Evolutionary conservation across 2,329 filamentous ascomycete species (phyloP).

Genomic region (Trichoderma sp.): DNA sequence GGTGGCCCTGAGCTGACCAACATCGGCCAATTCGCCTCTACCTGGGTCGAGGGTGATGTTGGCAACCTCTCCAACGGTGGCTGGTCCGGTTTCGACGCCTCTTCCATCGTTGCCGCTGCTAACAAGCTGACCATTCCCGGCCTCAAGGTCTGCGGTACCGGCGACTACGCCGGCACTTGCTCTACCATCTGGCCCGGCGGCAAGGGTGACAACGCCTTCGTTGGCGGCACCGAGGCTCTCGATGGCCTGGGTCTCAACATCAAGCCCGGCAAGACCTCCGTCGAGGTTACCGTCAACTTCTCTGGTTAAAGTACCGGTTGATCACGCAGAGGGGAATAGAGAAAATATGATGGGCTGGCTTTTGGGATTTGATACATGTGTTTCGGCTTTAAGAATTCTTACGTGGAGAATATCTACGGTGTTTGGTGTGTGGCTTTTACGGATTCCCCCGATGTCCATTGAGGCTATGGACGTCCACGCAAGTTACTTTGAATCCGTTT

Average conservation of each 20-base stretch:
- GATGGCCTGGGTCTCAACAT: conserved; percentile 45
- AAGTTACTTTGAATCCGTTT: conserved; percentile 16
- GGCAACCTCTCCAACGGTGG: conserved; percentile 44
- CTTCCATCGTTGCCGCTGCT: conserved; percentile 45
- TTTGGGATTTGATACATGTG: conserved; percentile 8
- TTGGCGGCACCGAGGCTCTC: conserved; percentile 35
- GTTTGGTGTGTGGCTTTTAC: conserved; percentile 22
- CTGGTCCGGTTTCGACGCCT: conserved; percentile 53
- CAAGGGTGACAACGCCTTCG: conserved; percentile 39
- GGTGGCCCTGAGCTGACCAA: conserved; percentile 36
- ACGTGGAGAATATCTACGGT: conserved; percentile 19
- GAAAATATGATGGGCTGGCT: conserved; percentile 8
- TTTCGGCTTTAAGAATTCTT: conserved; percentile 14
- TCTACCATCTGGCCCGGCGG: conserved; percentile 40
- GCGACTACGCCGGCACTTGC: conserved; percentile 40
- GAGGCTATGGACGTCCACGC: conserved; percentile 10
- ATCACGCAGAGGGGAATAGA: conserved; percentile 1
- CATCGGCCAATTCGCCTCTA: conserved; percentile 42
- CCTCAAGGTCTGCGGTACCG: conserved; percentile 40
- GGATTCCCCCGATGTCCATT: conserved; percentile 15
- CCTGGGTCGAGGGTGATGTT: conserved; percentile 53
- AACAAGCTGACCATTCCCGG: conserved; percentile 33
- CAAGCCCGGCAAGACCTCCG: conserved; percentile 28
- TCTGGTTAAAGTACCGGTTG: background rate
- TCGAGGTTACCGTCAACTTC: conserved; percentile 37